Evolutionary conservation across 1,284 basidiomycete species (phyloP).

Genomic region (Ganoderma sinense): DNA sequence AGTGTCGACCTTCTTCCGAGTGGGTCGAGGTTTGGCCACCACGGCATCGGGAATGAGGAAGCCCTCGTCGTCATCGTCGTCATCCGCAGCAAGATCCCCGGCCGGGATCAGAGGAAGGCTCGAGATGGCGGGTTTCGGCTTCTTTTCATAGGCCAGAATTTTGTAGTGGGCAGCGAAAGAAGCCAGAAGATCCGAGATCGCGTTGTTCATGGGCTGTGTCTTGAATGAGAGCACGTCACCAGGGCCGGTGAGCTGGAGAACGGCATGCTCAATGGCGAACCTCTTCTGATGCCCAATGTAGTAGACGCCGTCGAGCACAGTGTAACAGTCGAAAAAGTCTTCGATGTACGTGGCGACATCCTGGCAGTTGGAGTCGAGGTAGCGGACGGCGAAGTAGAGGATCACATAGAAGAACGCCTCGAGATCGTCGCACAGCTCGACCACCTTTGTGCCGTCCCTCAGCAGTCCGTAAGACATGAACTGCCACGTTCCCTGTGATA

Average conservation of each 20-base stretch:
- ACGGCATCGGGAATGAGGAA: not conserved
- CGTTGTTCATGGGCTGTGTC: not conserved
- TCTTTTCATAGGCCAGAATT: not conserved
- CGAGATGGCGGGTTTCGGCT: not conserved
- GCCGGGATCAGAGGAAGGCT: not conserved
- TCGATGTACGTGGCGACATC: not conserved
- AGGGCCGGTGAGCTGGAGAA: not conserved
- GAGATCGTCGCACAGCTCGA: slow-evolving; percentile 6
- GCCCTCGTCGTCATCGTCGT: not conserved
- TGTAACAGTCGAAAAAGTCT: not conserved
- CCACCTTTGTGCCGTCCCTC: not conserved
- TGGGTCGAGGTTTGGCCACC: not conserved
- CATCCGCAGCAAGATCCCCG: not conserved
- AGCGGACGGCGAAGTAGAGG: not conserved
- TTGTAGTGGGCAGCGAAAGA: not conserved
- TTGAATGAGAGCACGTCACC: not conserved
- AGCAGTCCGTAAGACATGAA: slow-evolving; percentile 2
- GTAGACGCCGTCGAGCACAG: not conserved
- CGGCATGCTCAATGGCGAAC: not conserved
- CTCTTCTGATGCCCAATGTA: not conserved
- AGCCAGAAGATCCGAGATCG: not conserved
- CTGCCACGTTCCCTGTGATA: slow-evolving; percentile 9
- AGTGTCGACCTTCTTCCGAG: not conserved
- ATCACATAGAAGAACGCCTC: slow-evolving; percentile 3
- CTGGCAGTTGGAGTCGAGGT: not conserved